Evolutionary conservation across 140 eudicot species (phyloP), one percentile per base, ranked within the genome.

Genomic region (Anethum foeniculum): DNA sequence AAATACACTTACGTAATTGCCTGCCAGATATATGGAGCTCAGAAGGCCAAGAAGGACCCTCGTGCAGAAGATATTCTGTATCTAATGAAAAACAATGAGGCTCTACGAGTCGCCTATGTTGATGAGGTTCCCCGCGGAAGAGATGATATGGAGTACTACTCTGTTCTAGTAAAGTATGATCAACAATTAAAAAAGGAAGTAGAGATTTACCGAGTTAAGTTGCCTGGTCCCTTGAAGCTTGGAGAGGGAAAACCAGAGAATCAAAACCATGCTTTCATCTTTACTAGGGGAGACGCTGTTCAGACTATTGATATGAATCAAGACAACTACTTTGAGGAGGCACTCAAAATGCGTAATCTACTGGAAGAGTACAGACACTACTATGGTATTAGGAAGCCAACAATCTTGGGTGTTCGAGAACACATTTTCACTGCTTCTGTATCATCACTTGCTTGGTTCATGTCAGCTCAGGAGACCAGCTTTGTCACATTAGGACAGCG

Each of bases 181-280:
- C 97, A 85, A 78, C 83, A 86, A 77, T 44, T 90, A 85, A 78
- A 88, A 27, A 88, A 77, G 80, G 98, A 94, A 85, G 98, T 94
- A 71, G 98, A 94, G 87, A 81, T 94, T 73, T 94, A 92, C 84
- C 89, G 98, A 52, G 97, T 94, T 56, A 90, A 81, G 87, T 84
- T 94, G 84, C 97, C 98, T 58, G 98, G 98, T 71, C 98, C 98
- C 3, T 85, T 94, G 71, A 94, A 92, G 91, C 96, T 94, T 44
- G 98, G 98, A 74, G 98, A 94, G 81, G 97, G 98, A 32, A 94
- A 94, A 81, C 98, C 98, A 2, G 98, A 94, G 85, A 94, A 94
- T 81, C 98, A 94, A 85, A 94, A 94, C 83, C 97, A 91, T 85
- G 97, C 79, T 49, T 19, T 76, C 47, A 76, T 76, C 79, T 76